Base-by-base conservation (phyloP, 139 green algal genomes). In the Chlorella sp. region DNA sequence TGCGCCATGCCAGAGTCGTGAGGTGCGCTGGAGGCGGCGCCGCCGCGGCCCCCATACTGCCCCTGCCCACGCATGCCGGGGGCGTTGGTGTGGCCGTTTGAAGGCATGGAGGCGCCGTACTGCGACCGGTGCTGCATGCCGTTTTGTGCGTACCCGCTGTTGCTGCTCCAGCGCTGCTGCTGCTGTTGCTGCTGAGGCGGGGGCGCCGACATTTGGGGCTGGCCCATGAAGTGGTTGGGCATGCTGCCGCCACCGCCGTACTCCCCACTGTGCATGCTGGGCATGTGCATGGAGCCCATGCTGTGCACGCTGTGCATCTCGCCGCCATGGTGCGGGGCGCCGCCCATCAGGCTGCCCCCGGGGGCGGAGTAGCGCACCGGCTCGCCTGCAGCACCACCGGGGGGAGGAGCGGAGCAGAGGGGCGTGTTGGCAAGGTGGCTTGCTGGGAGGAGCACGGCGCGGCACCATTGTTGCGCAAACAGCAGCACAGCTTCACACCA, bases 311-410 rank as follows among this genome's bases (percentile, higher is more conserved):
- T 30, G 40, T 64, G 48, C 7, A 32, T 40, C n/a, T 80, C 83
- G 24, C 64, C 64, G 37, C 39, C 36, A 32, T 48, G 69, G 48
- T n/a, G 36, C 14, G n/a, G 16, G 32, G 37, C 22, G 71, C 42
- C 48, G 1, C n/a, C 37, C 85, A 89, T 18, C 21, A 39, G 9
- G 36, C 26, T 28, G 30, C 36, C 42, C 0, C 71, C 42, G 0
- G 85, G 73, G 3, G 73, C 71, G 18, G 71, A 84, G 71, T 88
- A 88, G 83, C 83, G 83, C 36, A 48, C 83, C 0, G 83, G 83
- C 83, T 80, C 83, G 64, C 83, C 83, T 39, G 48, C n/a, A 1
- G n/a, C n/a, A n/a, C n/a, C n/a, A n/a, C n/a, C n/a, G n/a, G n/a
- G n/a, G n/a, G n/a, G n/a, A n/a, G 32, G n/a, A 19, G 39, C n/a